phyloP scores from a whole-genome alignment of 345 rosid species.

The Salix exigua region DNA sequence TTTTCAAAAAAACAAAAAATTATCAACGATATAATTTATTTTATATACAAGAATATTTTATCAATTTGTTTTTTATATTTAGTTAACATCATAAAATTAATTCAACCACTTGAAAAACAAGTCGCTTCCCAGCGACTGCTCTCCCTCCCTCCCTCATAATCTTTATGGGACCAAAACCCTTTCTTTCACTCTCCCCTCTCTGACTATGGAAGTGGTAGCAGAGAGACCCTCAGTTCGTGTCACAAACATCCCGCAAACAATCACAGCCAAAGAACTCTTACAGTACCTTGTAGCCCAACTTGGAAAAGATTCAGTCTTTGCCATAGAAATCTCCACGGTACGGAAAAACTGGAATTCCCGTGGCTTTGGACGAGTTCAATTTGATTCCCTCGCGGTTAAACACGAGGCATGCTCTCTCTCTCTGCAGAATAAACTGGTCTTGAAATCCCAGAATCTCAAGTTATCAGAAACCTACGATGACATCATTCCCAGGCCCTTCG shows the following conservation, averaged over 20 bases:
- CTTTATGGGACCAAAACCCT: too few relatives aligned
- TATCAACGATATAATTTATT: too few relatives aligned
- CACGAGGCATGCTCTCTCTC: constrained; percentile 43
- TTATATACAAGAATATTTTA: too few relatives aligned
- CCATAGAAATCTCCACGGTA: constrained; percentile 61
- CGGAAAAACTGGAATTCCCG: constrained; percentile 80
- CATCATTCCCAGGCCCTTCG: constrained; percentile 61
- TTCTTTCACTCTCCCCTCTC: neutral
- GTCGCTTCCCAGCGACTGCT: neutral
- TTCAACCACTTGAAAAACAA: too few relatives aligned
- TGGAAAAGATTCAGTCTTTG: constrained; percentile 62
- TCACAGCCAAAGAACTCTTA: constrained; percentile 61
- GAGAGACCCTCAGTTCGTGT: constrained; percentile 53
- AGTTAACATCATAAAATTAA: too few relatives aligned
- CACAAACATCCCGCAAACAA: constrained; percentile 58
- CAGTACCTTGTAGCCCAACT: constrained; percentile 58
- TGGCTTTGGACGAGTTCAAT: constrained; percentile 71
- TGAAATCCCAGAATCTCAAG: constrained; percentile 49
- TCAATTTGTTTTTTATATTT: too few relatives aligned
- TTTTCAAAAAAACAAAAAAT: too few relatives aligned
- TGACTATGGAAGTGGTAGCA: constrained; percentile 10
- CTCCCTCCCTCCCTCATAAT: neutral
- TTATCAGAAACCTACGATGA: constrained; percentile 60
- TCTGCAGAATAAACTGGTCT: constrained; percentile 39
- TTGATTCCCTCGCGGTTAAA: constrained; percentile 52